These are phyloP conservation scores for Serendipita indica DNA, from an alignment of 768 basidiomycete species.

Conservation along the genomic window DNA sequence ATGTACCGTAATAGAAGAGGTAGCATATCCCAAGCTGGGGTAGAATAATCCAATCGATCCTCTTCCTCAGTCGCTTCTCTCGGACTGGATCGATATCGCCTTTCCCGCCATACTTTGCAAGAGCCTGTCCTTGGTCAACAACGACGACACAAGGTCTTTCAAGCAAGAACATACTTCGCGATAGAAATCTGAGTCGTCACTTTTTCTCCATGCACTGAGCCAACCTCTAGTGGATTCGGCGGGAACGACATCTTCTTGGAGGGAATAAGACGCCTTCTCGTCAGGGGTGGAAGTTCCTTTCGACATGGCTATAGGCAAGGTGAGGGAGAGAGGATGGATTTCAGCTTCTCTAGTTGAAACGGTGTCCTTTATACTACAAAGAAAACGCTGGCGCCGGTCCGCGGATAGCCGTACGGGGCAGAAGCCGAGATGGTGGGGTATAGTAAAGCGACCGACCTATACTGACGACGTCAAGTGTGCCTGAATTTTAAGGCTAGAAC, in stretches of 20 bases:
- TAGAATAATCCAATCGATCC: slow-evolving; percentile 15
- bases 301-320: neutral
- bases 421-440: too few relatives aligned
- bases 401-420: too few relatives aligned
- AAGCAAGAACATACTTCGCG: neutral
- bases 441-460: too few relatives aligned
- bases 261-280: neutral
- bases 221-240: neutral
- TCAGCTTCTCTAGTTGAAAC: too few relatives aligned
- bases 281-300: neutral
- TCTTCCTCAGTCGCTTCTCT: neutral
- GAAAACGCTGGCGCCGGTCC: too few relatives aligned
- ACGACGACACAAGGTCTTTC: neutral
- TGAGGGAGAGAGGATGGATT: too few relatives aligned
- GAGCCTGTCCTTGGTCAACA: neutral
- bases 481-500: too few relatives aligned
- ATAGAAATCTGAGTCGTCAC: neutral
- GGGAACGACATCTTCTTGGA: neutral
- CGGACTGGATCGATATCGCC: neutral
- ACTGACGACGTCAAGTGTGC: too few relatives aligned
- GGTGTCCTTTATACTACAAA: too few relatives aligned
- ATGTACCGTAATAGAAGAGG: slow-evolving; percentile 19
- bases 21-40: slow-evolving; percentile 20
- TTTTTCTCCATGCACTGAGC: neutral
- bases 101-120: neutral